Conservation (phyloP, 1,284 basidiomycete genomes). For the Irpex sp. region DNA sequence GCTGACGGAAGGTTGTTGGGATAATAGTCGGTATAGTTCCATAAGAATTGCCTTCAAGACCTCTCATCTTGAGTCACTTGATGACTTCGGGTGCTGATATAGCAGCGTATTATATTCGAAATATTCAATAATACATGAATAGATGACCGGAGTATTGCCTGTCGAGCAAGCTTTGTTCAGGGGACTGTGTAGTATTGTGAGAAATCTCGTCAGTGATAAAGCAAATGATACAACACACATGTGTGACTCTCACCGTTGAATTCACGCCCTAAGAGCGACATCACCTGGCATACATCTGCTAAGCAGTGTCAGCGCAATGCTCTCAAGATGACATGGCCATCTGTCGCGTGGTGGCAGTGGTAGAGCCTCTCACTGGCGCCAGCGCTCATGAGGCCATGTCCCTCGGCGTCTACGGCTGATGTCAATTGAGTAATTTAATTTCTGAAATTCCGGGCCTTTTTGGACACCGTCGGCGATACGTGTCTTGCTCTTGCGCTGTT, state of each 20-base stretch:
- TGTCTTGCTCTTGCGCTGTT: no score
- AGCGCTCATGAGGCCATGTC: background rate
- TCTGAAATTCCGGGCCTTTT: background rate
- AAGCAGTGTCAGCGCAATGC: background rate
- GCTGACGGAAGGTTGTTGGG: background rate
- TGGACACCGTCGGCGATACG: no score
- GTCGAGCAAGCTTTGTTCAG: background rate
- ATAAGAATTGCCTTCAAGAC: background rate
- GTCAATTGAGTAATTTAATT: no score
- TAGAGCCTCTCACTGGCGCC: background rate
- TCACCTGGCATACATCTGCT: background rate
- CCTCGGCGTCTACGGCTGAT: background rate
- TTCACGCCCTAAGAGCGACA: background rate
- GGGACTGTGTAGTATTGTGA: background rate
- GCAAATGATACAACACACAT: background rate
- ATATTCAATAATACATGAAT: background rate
- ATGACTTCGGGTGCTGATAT: background rate
- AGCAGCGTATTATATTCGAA: background rate
- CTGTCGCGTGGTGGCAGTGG: no score
- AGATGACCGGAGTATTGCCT: background rate
- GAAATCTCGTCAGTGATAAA: background rate
- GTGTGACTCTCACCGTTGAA: background rate
- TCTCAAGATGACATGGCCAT: no score
- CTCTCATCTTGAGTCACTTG: background rate
- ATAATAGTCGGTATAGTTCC: background rate